phyloP scores from a whole-genome alignment of 192 early-diverging fungal species.

The Coemansia asiatica region DNA sequence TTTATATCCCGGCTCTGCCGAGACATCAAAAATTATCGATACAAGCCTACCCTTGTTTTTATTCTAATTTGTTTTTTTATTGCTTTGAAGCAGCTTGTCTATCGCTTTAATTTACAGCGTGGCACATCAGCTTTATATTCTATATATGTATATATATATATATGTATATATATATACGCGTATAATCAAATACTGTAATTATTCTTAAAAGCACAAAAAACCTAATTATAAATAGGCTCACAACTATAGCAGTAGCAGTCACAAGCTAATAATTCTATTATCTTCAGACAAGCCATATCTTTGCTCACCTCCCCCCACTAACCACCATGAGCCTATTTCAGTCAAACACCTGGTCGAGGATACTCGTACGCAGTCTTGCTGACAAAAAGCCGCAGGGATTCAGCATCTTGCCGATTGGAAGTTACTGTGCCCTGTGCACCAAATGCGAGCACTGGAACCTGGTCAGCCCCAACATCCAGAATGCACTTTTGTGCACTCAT shows the following conservation, averaged over 20 bases:
- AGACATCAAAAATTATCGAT: not conserved
- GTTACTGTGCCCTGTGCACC: conserved; percentile 33
- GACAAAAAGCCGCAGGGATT: conserved; percentile 17
- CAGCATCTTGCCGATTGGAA: conserved; percentile 27
- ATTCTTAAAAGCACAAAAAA: too few species aligned
- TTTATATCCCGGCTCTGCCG: not conserved
- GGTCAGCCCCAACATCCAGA: conserved; percentile 40
- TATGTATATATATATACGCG: too few species aligned
- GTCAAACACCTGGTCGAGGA: conserved; percentile 20
- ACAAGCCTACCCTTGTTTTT: too few species aligned
- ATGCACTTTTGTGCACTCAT: conserved; percentile 33
- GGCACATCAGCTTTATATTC: too few species aligned
- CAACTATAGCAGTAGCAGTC: too few species aligned
- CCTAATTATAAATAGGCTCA: too few species aligned
- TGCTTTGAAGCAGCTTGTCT: too few species aligned
- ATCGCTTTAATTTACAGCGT: too few species aligned
- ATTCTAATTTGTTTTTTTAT: not conserved
- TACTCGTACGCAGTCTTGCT: conserved; percentile 14
- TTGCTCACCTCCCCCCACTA: too few species aligned
- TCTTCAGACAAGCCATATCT: not conserved
- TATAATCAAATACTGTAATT: too few species aligned
- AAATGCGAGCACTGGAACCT: conserved; percentile 41
- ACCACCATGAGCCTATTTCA: not conserved
- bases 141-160: too few species aligned
- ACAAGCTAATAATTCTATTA: not conserved